These are phyloP conservation scores for Incumbomyces delicatus DNA, from an alignment of 2,329 filamentous ascomycete species.

Conservation along the genomic window DNA sequence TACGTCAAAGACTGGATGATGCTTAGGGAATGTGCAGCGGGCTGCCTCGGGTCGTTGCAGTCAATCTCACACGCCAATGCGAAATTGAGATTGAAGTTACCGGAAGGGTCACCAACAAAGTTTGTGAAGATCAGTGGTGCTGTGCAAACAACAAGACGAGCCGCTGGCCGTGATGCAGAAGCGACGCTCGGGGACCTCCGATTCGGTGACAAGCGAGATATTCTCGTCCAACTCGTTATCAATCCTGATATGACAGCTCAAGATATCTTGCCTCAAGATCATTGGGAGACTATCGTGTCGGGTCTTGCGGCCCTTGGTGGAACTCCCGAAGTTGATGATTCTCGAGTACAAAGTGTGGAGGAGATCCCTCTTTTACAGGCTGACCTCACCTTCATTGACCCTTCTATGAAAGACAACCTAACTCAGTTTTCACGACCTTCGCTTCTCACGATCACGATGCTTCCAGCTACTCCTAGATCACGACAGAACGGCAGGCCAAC, in stretches of 20 bases:
- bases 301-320: slow-evolving; percentile 88
- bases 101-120: slow-evolving; percentile 92
- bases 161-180: slow-evolving; percentile 88
- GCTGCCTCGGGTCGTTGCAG: slow-evolving; percentile 84
- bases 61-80: slow-evolving; percentile 97
- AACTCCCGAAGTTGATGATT: slow-evolving; percentile 74
- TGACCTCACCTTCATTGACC: slow-evolving; percentile 86
- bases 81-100: slow-evolving; percentile 84
- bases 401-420: slow-evolving; percentile 76
- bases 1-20: slow-evolving; percentile 99
- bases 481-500: slow-evolving; percentile 42
- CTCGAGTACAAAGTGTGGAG: slow-evolving; percentile 74
- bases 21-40: slow-evolving; percentile 89
- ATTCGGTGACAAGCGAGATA: slow-evolving; percentile 90
- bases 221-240: slow-evolving; percentile 89
- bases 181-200: slow-evolving; percentile 82
- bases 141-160: slow-evolving; percentile 90
- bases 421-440: slow-evolving; percentile 83
- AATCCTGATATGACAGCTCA: slow-evolving; percentile 72
- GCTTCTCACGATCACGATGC: slow-evolving; percentile 88
- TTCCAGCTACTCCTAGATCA: slow-evolving; percentile 57
- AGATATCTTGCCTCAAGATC: slow-evolving; percentile 81
- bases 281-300: slow-evolving; percentile 95
- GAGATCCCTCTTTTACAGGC: slow-evolving; percentile 93
- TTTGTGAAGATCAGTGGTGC: slow-evolving; percentile 98